Evolutionary conservation across 768 basidiomycete genomes (phyloP), one percentile per base, ranked within the genome.

Genomic region (Favolaschia claudopus): DNA sequence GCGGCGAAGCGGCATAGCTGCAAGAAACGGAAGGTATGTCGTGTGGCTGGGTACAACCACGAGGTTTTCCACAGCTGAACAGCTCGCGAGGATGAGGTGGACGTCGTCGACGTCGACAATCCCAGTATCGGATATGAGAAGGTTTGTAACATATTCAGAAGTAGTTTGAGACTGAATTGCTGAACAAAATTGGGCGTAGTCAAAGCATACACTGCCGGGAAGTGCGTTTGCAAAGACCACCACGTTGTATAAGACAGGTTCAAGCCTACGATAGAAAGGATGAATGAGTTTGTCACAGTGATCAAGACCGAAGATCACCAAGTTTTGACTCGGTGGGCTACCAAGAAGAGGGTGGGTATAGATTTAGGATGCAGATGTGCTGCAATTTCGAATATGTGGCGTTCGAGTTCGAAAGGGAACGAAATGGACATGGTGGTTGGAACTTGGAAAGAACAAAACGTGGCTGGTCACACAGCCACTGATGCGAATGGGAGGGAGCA

Each of bases 391-490:
- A 54, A 51, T 36, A 51, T 31, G 9, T 51, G 12, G 27, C 49
- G 37, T 29, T 51, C 49, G 37, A 51, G 37, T 38, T 51, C 49
- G 12, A 29, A n/a, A n/a, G n/a, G n/a, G n/a, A n/a, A n/a, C n/a
- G n/a, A n/a, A n/a, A n/a, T n/a, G n/a, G n/a, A n/a, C n/a, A n/a
- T n/a, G n/a, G n/a, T n/a, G n/a, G n/a, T n/a, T n/a, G n/a, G n/a
- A n/a, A n/a, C n/a, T n/a, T n/a, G n/a, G n/a, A n/a, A n/a, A n/a
- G n/a, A n/a, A n/a, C n/a, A n/a, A n/a, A n/a, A n/a, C n/a, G n/a
- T n/a, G n/a, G n/a, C n/a, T n/a, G n/a, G n/a, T n/a, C n/a, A n/a
- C n/a, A n/a, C n/a, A n/a, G n/a, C n/a, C n/a, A n/a, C n/a, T n/a
- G n/a, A n/a, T n/a, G n/a, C n/a, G n/a, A n/a, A n/a, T n/a, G n/a